These are phyloP conservation scores for Neopestalotiopsis sp. DNA, from an alignment of 2,329 filamentous ascomycete species.

Conservation along the genomic window DNA sequence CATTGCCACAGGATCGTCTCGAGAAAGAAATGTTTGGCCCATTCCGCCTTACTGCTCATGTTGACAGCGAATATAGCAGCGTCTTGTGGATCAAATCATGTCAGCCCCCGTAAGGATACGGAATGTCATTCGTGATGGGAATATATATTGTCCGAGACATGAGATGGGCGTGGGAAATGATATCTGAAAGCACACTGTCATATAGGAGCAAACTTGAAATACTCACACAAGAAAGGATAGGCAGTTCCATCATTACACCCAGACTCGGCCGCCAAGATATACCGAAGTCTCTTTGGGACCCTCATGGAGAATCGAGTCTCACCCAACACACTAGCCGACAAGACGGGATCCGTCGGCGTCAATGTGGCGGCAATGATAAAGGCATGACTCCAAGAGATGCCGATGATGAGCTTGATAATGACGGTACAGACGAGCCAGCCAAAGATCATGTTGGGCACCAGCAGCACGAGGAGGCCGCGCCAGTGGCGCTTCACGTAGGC, in stretches of 20 bases:
- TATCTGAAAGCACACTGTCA: too few species aligned
- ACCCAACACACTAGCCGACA: slow-evolving; percentile 64
- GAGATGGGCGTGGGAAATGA: too few species aligned
- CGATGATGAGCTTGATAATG: slow-evolving; percentile 62
- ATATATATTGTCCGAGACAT: too few species aligned
- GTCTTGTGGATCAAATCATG: slow-evolving; percentile 31
- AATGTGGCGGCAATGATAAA: slow-evolving; percentile 66
- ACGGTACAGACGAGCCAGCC: slow-evolving; percentile 66
- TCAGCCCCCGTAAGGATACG: too few species aligned
- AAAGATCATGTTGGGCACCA: slow-evolving; percentile 65
- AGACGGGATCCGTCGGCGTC: slow-evolving; percentile 65
- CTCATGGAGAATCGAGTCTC: slow-evolving; percentile 68
- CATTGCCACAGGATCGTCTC: slow-evolving; percentile 46
- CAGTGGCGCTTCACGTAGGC: slow-evolving; percentile 56
- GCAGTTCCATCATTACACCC: slow-evolving; percentile 68
- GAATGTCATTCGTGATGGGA: too few species aligned
- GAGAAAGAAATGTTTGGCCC: slow-evolving; percentile 11
- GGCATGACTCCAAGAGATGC: slow-evolving; percentile 56
- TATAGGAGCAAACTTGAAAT: too few species aligned
- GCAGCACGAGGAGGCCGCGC: slow-evolving; percentile 59
- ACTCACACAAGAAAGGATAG: slow-evolving; percentile 58
- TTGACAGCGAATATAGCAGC: slow-evolving; percentile 57
- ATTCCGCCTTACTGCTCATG: neutral
- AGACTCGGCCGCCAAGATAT: slow-evolving; percentile 67
- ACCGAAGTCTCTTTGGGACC: slow-evolving; percentile 60